Percentiles rank a stretch among this genome's conserved stretches.
These are phyloP conservation scores for Imleria badia DNA, from an alignment of 768 basidiomycete species.

Conservation along the genomic window DNA sequence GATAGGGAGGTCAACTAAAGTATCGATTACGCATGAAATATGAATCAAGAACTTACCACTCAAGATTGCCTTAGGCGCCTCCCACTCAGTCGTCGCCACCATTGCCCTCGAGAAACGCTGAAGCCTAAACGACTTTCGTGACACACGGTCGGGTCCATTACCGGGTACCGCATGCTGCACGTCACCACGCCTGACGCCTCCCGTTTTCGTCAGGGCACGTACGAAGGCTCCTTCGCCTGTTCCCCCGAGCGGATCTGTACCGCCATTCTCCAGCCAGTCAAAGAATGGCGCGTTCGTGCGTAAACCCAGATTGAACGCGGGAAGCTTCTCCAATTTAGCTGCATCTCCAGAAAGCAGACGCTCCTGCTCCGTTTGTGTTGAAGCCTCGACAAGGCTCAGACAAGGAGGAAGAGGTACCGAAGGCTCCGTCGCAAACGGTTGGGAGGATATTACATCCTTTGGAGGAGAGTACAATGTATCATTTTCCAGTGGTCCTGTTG, in stretches of 20 bases:
- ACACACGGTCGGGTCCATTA: neutral
- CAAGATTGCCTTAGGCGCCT: slow-evolving; percentile 58
- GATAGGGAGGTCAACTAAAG: neutral
- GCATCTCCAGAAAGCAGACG: neutral
- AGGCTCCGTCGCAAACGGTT: neutral
- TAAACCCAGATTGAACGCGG: slow-evolving; percentile 77
- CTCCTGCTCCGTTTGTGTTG: neutral
- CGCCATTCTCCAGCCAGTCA: slow-evolving; percentile 70
- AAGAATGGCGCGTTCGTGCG: slow-evolving; percentile 55
- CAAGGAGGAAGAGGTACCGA: neutral
- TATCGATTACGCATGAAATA: neutral
- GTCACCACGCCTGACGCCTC: neutral
- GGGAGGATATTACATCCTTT: neutral
- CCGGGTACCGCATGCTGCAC: neutral
- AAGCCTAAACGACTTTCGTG: slow-evolving; percentile 49
- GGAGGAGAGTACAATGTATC: neutral
- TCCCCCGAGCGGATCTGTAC: slow-evolving; percentile 29
- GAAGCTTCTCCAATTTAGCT: slow-evolving; percentile 14
- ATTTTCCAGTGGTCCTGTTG: neutral
- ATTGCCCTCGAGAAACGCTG: slow-evolving; percentile 76
- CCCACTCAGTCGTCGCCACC: slow-evolving; percentile 72
- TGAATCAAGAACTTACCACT: slow-evolving; percentile 40
- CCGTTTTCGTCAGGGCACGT: neutral
- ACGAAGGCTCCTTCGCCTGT: slow-evolving; percentile 21
- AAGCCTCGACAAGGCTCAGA: neutral